Percentiles rank a stretch among this genome's conserved stretches.
Conservation (phyloP, 257 asterid species). For the Salvia splendens region DNA sequence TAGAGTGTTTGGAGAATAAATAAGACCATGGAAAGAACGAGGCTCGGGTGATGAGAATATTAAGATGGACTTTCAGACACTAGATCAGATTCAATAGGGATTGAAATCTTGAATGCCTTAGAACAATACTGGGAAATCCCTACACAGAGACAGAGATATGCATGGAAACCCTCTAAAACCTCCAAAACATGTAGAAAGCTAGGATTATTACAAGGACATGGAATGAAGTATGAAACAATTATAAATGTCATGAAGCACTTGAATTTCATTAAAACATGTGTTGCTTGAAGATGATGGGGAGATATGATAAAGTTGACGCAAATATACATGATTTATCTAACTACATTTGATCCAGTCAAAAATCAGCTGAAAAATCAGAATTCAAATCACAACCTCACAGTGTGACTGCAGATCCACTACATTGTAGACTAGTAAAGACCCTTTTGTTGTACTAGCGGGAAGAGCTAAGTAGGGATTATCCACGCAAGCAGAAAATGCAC, state of each 20-base stretch:
- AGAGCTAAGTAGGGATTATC: slow-evolving; percentile 88
- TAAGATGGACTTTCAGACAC: slow-evolving; percentile 3
- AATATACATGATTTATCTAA: slow-evolving; percentile 18
- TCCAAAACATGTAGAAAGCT: background rate
- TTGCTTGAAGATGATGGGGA: background rate
- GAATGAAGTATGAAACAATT: slow-evolving; percentile 12
- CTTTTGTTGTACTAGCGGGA: slow-evolving; percentile 82
- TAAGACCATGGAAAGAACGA: background rate
- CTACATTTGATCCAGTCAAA: background rate
- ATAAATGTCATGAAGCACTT: background rate
- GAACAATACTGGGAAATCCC: background rate
- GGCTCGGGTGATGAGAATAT: background rate
- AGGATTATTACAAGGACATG: slow-evolving; percentile 2
- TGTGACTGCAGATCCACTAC: slow-evolving; percentile 76
- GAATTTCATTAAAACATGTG: background rate
- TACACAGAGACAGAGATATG: background rate
- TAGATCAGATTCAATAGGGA: background rate
- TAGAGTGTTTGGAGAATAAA: background rate
- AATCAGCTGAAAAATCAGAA: slow-evolving; percentile 16
- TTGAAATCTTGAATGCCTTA: background rate
- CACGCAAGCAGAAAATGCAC: slow-evolving; percentile 75
- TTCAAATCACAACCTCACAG: slow-evolving; percentile 64
- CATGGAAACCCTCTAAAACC: background rate
- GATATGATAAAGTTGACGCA: slow-evolving; percentile 1
- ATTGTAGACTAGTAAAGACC: slow-evolving; percentile 81